A percentile compares a stretch with the other conserved stretches of the same genome.
phyloP scores from a whole-genome alignment of 805 yeast genomes.

The Candida nanaspora region DNA sequence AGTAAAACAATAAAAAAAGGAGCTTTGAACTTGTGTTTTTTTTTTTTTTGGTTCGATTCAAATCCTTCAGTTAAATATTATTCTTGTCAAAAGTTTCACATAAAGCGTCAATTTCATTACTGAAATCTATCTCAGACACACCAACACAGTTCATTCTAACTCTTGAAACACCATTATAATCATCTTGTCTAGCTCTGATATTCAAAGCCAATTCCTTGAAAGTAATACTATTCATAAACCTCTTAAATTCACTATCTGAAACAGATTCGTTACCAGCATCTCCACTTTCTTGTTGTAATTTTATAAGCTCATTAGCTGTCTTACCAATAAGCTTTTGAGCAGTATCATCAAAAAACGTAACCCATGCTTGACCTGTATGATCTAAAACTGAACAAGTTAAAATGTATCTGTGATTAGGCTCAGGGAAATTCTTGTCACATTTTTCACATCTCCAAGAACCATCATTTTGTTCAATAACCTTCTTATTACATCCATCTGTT shows the following conservation, averaged over 20 bases:
- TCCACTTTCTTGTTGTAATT: constrained; percentile 32
- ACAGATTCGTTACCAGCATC: constrained; percentile 37
- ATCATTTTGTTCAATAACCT: constrained; percentile 66
- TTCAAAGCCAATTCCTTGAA: constrained; percentile 72
- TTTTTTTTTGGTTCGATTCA: too few species aligned
- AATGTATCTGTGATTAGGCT: constrained; percentile 76
- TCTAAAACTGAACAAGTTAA: constrained; percentile 75
- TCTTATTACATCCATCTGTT: constrained; percentile 71
- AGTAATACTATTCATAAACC: constrained; percentile 27
- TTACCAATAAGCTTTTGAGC: constrained; percentile 58
- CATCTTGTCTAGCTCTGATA: constrained; percentile 76
- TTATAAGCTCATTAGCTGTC: constrained; percentile 55
- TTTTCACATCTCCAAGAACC: constrained; percentile 92
- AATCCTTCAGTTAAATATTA: constrained; percentile 13
- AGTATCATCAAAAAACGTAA: constrained; percentile 79
- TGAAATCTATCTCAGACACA: constrained; percentile 45
- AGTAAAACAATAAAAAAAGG: background rate
- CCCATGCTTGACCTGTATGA: constrained; percentile 76
- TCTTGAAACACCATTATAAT: constrained; percentile 70
- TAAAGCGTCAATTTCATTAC: constrained; percentile 54
- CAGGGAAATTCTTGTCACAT: constrained; percentile 63
- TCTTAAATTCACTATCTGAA: constrained; percentile 28
- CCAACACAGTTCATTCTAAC: constrained; percentile 66
- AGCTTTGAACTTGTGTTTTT: too few species aligned
- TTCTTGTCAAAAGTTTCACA: constrained; percentile 35